Percentiles rank a stretch among this genome's conserved stretches.
Conservation (phyloP, 495 filamentous ascomycete species). For the Patellaria atrata region DNA sequence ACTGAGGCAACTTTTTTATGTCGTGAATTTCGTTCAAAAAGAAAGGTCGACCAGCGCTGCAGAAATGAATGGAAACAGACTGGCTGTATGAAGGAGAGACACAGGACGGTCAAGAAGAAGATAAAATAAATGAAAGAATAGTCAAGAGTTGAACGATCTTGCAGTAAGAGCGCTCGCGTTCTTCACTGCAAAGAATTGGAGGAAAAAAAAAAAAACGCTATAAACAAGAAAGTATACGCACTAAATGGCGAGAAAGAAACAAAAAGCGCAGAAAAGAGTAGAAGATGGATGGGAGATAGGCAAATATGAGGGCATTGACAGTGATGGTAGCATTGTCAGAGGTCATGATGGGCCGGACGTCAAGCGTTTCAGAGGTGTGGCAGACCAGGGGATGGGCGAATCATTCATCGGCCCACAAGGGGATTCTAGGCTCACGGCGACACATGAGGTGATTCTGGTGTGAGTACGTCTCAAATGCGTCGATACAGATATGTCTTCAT, state of each 20-base stretch:
- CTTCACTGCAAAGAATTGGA: constrained; percentile 7
- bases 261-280: constrained; percentile 8
- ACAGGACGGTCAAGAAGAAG: constrained; percentile 3
- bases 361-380: constrained; percentile 15
- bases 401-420: constrained; percentile 5
- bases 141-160: too few species aligned
- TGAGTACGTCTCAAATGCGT: too few species aligned
- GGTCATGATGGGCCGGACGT: constrained; percentile 8
- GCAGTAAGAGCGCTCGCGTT: constrained; percentile 16
- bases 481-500: too few species aligned
- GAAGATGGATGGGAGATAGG: constrained; percentile 4
- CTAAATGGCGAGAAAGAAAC: constrained; percentile 9
- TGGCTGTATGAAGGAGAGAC: background rate
- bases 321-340: constrained; percentile 10
- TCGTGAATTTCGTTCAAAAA: background rate
- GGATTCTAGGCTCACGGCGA: too few species aligned
- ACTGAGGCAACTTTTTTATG: background rate
- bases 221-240: constrained; percentile 12
- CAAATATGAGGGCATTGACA: constrained; percentile 14
- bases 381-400: constrained; percentile 6
- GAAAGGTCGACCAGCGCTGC: background rate
- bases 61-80: background rate
- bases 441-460: too few species aligned
- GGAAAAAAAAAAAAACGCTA: constrained; percentile 11
- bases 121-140: constrained; percentile 11